phyloP scores from a whole-genome alignment of 306 rosid genomes.

The Malus fusca region DNA sequence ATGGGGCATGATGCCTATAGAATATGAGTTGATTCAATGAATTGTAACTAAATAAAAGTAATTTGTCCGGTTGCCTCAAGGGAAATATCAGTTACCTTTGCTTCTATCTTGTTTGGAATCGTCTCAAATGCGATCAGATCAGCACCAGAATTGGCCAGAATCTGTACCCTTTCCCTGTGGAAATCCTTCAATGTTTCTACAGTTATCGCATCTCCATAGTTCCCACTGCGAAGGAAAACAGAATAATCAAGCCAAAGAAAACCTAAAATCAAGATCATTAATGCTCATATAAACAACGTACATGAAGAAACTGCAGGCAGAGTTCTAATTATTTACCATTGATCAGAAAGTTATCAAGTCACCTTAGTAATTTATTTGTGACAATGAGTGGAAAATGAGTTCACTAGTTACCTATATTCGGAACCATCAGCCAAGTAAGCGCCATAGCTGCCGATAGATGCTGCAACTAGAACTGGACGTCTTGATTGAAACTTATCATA shows the following conservation, averaged over 20 bases:
- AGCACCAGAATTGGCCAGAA: conserved; percentile 69
- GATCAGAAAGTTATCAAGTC: neutral
- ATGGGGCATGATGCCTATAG: neutral
- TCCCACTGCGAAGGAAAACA: conserved; percentile 42
- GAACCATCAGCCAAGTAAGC: conserved; percentile 82
- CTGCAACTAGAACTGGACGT: conserved; percentile 65
- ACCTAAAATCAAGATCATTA: neutral
- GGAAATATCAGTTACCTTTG: conserved; percentile 37
- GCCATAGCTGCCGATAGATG: conserved; percentile 92
- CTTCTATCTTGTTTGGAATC: conserved; percentile 73
- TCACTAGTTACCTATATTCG: conserved; percentile 38
- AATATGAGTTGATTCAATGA: neutral
- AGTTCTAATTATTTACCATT: neutral
- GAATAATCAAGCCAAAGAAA: neutral
- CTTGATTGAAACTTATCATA: conserved; percentile 40
- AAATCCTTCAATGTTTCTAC: conserved; percentile 58
- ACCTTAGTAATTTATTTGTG: neutral
- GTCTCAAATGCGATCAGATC: conserved; percentile 88
- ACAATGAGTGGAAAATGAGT: neutral
- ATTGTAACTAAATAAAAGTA: too few relatives aligned
- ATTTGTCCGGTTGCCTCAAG: neutral
- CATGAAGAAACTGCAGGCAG: neutral
- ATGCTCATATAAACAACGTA: neutral
- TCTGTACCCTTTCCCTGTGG: conserved; percentile 72
- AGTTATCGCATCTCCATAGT: conserved; percentile 61